Conservation (phyloP, 1,284 basidiomycete species). For the Leccinum huronense region DNA sequence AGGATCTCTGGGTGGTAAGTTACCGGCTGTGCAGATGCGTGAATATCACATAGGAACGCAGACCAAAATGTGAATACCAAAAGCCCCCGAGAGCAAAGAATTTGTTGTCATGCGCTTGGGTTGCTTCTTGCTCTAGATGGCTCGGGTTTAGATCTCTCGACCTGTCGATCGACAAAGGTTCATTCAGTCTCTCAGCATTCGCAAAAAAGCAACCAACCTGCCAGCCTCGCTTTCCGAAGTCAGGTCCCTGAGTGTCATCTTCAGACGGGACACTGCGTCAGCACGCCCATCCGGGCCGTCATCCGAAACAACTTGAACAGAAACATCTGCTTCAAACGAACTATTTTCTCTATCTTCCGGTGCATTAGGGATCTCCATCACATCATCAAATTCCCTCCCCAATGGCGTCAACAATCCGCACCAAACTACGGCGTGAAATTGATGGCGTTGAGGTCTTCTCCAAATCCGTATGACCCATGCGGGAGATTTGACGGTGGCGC, state of each 20-base stretch:
- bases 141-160: slow-evolving; percentile 42
- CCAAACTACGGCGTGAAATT: slow-evolving; percentile 42
- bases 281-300: slow-evolving; percentile 42
- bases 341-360: slow-evolving; percentile 17
- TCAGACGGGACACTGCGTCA: slow-evolving; percentile 55
- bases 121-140: slow-evolving; percentile 52
- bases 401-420: slow-evolving; percentile 66
- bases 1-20: slow-evolving; percentile 16
- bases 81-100: slow-evolving; percentile 13
- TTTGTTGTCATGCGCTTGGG: slow-evolving; percentile 35
- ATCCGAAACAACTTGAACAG: slow-evolving; percentile 22
- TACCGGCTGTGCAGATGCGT: slow-evolving; percentile 18
- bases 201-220: slow-evolving; percentile 11
- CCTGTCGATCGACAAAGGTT: slow-evolving; percentile 28
- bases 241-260: slow-evolving; percentile 54
- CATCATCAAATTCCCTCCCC: slow-evolving; percentile 53
- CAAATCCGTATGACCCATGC: slow-evolving; percentile 17
- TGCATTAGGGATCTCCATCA: slow-evolving; percentile 32
- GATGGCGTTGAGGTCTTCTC: slow-evolving; percentile 18
- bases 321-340: slow-evolving; percentile 31
- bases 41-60: slow-evolving; percentile 7
- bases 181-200: slow-evolving; percentile 10
- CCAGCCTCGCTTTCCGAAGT: slow-evolving; percentile 43
- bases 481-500: slow-evolving; percentile 1
- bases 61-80: slow-evolving; percentile 22